A percentile compares a stretch with the other conserved stretches of the same genome.
phyloP scores from a whole-genome alignment of 73 alveolate species.

The Paramecium caudatum region DNA sequence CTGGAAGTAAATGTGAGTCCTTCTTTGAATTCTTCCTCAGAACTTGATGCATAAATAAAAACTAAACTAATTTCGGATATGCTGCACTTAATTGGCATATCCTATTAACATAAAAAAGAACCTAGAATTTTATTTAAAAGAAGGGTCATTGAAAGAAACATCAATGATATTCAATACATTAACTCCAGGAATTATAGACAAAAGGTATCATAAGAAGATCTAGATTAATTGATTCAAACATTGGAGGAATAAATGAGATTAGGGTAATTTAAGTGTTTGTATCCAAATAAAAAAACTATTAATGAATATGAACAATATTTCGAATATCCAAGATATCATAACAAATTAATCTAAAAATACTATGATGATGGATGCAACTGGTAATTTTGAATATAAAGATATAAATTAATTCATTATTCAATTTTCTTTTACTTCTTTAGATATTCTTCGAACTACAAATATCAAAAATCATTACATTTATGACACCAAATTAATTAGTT shows the following conservation, averaged over 20 bases:
- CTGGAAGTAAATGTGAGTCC: conserved; percentile 97
- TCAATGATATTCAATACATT: conserved; percentile 3
- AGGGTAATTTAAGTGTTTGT: conserved; percentile 43
- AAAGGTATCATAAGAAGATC: conserved; percentile 30
- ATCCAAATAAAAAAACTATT: conserved; percentile 43
- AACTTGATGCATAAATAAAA: conserved; percentile 89
- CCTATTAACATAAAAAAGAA: not conserved
- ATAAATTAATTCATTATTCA: not conserved
- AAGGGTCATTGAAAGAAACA: conserved; percentile 16
- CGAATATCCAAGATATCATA: conserved; percentile 48
- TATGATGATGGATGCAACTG: conserved; percentile 55
- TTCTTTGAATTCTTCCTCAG: conserved; percentile 90
- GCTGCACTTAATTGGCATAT: conserved; percentile 25
- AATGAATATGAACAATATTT: conserved; percentile 25
- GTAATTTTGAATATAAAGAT: conserved; percentile 5
- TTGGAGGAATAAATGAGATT: conserved; percentile 42
- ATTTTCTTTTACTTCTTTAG: not conserved
- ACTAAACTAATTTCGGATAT: conserved; percentile 91
- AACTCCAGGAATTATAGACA: conserved; percentile 5
- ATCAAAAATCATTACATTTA: not conserved
- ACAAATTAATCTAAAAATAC: conserved; percentile 33
- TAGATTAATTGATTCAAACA: conserved; percentile 1
- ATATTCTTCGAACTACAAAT: not conserved
- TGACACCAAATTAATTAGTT: not conserved
- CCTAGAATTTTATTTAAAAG: not conserved